Conservation (phyloP, 257 asterid genomes). For the Avicennia marina region DNA sequence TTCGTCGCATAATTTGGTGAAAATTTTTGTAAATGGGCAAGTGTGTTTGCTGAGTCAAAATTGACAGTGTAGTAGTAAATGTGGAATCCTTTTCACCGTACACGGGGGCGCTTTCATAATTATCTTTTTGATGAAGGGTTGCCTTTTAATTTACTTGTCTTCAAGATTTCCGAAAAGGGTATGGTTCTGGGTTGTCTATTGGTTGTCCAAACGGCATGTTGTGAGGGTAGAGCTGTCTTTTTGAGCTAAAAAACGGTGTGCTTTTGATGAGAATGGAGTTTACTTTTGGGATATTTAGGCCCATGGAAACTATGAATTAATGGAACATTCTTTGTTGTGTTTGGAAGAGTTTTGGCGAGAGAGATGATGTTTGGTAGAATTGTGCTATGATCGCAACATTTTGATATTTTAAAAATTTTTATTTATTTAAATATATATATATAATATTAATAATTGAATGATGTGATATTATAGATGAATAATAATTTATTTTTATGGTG, state of each 20-base stretch:
- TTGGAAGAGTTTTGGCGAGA: no score
- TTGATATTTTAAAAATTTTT: no score
- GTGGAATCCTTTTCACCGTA: constrained; percentile 4
- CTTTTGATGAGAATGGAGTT: not conserved
- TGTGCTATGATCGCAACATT: no score
- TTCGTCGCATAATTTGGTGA: constrained; percentile 37
- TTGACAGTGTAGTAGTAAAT: not conserved
- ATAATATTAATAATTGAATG: no score
- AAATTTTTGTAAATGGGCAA: not conserved
- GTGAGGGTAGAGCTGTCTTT: constrained; percentile 11
- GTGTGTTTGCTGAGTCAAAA: constrained; percentile 14
- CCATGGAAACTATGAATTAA: constrained; percentile 1
- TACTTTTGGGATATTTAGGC: constrained; percentile 4
- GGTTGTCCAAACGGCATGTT: not conserved
- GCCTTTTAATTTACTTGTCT: not conserved
- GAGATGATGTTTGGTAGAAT: no score
- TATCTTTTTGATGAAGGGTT: not conserved
- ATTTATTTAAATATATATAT: no score
- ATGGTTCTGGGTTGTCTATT: not conserved
- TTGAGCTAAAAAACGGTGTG: not conserved
- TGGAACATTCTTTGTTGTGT: constrained; percentile 13
- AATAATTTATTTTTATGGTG: no score
- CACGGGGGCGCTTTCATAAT: constrained; percentile 12
- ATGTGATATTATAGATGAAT: no score
- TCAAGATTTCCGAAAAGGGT: constrained; percentile 1